These are phyloP conservation scores for Xylaria telfairii DNA, from an alignment of 495 filamentous ascomycete genomes.

Conservation along the genomic window DNA sequence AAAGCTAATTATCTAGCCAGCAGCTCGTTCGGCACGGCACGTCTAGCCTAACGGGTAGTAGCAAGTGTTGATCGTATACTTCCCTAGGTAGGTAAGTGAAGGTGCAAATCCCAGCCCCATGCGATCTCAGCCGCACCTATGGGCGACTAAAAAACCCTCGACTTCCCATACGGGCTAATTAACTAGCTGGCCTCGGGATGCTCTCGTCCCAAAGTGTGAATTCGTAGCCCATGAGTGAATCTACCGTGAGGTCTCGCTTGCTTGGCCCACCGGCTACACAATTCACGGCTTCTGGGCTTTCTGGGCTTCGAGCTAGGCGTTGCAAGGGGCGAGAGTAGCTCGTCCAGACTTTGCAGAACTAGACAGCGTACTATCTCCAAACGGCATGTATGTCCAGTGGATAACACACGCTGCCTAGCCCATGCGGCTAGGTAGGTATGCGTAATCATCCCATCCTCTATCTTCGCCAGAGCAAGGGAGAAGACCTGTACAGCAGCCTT, in stretches of 20 bases:
- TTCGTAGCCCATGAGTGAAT: not conserved
- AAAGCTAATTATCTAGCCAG: not conserved
- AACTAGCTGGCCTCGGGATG: not conserved
- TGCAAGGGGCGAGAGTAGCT: not conserved
- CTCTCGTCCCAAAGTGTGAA: not conserved
- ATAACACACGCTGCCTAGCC: not conserved
- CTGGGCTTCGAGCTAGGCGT: not conserved
- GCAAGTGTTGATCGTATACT: not conserved
- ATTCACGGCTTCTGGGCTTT: not conserved
- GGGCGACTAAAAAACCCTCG: not conserved
- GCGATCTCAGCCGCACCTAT: not conserved
- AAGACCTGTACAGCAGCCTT: slow-evolving; percentile 3
- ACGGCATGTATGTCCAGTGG: not conserved
- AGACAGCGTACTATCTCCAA: not conserved
- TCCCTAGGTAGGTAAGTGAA: too few species aligned
- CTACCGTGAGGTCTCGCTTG: not conserved
- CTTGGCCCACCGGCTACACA: not conserved
- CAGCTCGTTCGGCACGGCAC: slow-evolving; percentile 14
- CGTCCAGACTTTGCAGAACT: slow-evolving; percentile 14
- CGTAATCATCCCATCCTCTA: not conserved
- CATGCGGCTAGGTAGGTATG: not conserved
- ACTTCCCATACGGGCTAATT: slow-evolving; percentile 3
- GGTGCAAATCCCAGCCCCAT: not conserved
- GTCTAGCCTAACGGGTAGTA: not conserved
- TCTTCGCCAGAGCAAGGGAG: not conserved